Evolutionary conservation across 768 basidiomycete species (phyloP).

Genomic region (Dendrothele bispora): DNA sequence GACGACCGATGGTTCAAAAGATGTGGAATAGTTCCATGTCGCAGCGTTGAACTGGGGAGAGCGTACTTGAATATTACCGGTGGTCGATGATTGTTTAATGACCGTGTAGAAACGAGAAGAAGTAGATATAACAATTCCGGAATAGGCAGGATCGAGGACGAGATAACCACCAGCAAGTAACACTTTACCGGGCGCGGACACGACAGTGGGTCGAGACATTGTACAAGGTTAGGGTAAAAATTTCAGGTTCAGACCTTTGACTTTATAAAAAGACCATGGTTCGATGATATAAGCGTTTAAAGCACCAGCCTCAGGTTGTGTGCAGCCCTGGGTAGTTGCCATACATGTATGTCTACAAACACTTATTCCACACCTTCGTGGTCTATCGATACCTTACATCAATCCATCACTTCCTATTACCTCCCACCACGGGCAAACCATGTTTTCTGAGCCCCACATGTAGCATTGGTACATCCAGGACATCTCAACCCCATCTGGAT

Average conservation of each 20-base stretch:
- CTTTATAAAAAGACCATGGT: background rate
- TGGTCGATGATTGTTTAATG: slow-evolving; percentile 40
- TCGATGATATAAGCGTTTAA: slow-evolving; percentile 1
- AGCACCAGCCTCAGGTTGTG: no score
- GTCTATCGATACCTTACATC: background rate
- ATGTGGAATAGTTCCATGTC: slow-evolving; percentile 69
- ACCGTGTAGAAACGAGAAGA: slow-evolving; percentile 93
- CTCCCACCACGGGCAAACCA: slow-evolving; percentile 85
- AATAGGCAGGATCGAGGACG: slow-evolving; percentile 84
- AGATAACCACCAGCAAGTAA: slow-evolving; percentile 96
- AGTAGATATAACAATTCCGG: slow-evolving; percentile 88
- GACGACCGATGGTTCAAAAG: slow-evolving; percentile 32
- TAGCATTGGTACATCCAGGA: slow-evolving; percentile 89
- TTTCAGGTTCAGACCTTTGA: background rate
- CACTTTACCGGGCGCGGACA: slow-evolving; percentile 95
- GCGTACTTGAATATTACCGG: slow-evolving; percentile 61
- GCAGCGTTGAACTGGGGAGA: slow-evolving; percentile 91
- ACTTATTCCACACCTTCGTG: no score
- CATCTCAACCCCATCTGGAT: slow-evolving; percentile 85
- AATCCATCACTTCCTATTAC: background rate
- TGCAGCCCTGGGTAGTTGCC: no score
- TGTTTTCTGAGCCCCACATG: slow-evolving; percentile 83
- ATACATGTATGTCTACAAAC: no score
- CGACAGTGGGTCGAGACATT: slow-evolving; percentile 59
- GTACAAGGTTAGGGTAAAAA: slow-evolving; percentile 12